Evolutionary conservation across 805 yeast species (phyloP).

Genomic region (Pichia deserticola): DNA sequence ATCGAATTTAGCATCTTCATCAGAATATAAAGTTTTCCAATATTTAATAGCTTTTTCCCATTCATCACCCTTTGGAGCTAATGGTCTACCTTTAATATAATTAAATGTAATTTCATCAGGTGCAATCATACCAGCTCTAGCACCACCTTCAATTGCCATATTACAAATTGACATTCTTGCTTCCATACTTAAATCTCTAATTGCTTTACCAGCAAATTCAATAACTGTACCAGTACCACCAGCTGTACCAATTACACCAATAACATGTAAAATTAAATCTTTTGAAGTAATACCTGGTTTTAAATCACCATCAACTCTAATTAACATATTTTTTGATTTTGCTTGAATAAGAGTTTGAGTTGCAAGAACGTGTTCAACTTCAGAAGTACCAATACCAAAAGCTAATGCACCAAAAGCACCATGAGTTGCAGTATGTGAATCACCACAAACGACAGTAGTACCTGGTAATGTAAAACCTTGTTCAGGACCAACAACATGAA

Average conservation of each 20-base stretch:
- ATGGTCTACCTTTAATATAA: constrained; percentile 87
- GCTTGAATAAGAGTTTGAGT: constrained; percentile 94
- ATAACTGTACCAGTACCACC: constrained; percentile 98
- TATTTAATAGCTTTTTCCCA: constrained; percentile 92
- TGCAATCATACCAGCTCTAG: constrained; percentile 98
- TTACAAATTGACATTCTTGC: constrained; percentile 99
- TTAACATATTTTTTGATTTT: constrained; percentile 93
- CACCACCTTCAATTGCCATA: constrained; percentile 99
- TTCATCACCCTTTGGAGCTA: constrained; percentile 88
- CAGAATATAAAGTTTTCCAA: constrained; percentile 86
- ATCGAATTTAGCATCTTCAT: constrained; percentile 87
- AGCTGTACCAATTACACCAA: constrained; percentile 96
- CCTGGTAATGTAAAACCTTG: constrained; percentile 99
- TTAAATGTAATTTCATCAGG: constrained; percentile 88
- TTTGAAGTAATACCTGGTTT: constrained; percentile 90
- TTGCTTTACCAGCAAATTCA: constrained; percentile 95
- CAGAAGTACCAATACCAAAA: constrained; percentile 98
- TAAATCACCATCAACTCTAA: constrained; percentile 76
- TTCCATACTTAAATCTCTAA: constrained; percentile 85
- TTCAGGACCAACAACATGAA: constrained; percentile 97
- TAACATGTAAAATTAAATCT: constrained; percentile 89
- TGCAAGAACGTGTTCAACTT: constrained; percentile 97
- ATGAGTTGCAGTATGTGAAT: constrained; percentile 96
- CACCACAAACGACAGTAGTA: constrained; percentile 98
- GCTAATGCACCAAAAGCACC: constrained; percentile 98